Evolutionary conservation across 306 rosid genomes (phyloP), one percentile per base, ranked within the genome.

Genomic region (Cicer pinnatifidum): DNA sequence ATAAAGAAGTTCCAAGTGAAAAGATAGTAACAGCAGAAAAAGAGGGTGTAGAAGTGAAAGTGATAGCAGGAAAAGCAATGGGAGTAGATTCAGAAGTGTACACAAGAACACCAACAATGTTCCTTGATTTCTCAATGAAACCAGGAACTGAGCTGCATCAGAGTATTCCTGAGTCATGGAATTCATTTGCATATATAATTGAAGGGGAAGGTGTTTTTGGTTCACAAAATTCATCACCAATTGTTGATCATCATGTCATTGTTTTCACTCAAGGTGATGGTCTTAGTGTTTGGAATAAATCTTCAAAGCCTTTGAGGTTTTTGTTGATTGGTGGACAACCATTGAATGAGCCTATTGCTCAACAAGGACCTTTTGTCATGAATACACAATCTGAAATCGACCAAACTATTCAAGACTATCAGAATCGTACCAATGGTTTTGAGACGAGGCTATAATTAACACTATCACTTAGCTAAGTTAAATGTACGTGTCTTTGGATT

Each of bases 311-410:
- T 56, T 45, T 91, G 64, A 87, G 92, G 53, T 89, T 88, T 82
- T 78, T 89, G 72, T 58, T 94, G 44, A 61, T 86, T 45, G 98
- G 79, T 75, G 98, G 98, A 41, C 89, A 89, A 62, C 98, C 98
- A 8, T 23, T 94, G 1, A 86, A 94, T 64, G 98, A 94, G 57
- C 91, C 97, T 2, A 89, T 94, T 59, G 95, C 80, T 65, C 96
- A 89, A 67, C 81, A 91, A 77, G 98, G 98, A 4, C 98, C 97
- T 13, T 91, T 94, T 85, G 98, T 94, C 47, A 94, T 94, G 98
- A 94, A 94, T 71, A 78, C 97, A 8, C 96, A 88, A 67, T 85
- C 92, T 79, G 96, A 94, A 40, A 94, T 94, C 62, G 88, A 91
- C 17, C 85, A 85, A 50, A 85, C 98, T 3, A 78, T 94, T 53